These are phyloP conservation scores for Closterium sp. DNA, from an alignment of 139 green algal genomes.

Conservation along the genomic window DNA sequence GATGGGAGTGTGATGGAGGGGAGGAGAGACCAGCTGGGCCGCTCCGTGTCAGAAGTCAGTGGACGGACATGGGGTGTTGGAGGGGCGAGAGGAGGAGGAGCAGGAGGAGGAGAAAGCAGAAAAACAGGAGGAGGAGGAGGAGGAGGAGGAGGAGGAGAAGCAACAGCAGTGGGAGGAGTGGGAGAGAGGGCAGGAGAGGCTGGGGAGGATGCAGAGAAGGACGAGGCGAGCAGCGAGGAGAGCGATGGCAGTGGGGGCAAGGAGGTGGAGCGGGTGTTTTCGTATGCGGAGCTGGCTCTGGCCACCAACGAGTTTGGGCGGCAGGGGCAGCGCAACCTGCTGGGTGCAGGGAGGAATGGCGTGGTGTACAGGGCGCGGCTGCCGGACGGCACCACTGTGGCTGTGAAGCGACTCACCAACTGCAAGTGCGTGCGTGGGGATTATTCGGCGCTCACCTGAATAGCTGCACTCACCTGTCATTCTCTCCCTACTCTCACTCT, in stretches of 20 bases:
- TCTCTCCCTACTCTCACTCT: neutral
- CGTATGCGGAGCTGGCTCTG: slow-evolving; percentile 17
- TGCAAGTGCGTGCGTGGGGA: neutral
- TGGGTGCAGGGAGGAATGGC: slow-evolving; percentile 22
- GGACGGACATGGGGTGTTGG: neutral
- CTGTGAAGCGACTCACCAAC: slow-evolving; percentile 22
- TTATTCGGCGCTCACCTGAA: no score
- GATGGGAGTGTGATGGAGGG: neutral
- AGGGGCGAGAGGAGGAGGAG: neutral
- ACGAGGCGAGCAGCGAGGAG: slow-evolving; percentile 11
- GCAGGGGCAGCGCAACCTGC: slow-evolving; percentile 23
- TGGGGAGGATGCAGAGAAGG: neutral
- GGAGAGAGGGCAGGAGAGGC: neutral
- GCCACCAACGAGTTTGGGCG: slow-evolving; percentile 40
- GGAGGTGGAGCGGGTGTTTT: slow-evolving; percentile 7
- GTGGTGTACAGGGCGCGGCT: slow-evolving; percentile 31
- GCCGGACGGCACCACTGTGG: slow-evolving; percentile 19
- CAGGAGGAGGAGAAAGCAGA: neutral
- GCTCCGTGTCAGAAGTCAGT: neutral
- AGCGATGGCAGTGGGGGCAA: neutral
- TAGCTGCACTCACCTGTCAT: neutral
- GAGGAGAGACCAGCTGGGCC: neutral
- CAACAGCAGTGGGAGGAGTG: no score
- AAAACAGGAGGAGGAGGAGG: neutral
- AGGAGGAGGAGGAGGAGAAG: neutral